A percentile compares a stretch with the other conserved stretches of the same genome.
These are phyloP conservation scores for Candolleomyces eurysporus DNA, from an alignment of 768 basidiomycete species.

Conservation along the genomic window DNA sequence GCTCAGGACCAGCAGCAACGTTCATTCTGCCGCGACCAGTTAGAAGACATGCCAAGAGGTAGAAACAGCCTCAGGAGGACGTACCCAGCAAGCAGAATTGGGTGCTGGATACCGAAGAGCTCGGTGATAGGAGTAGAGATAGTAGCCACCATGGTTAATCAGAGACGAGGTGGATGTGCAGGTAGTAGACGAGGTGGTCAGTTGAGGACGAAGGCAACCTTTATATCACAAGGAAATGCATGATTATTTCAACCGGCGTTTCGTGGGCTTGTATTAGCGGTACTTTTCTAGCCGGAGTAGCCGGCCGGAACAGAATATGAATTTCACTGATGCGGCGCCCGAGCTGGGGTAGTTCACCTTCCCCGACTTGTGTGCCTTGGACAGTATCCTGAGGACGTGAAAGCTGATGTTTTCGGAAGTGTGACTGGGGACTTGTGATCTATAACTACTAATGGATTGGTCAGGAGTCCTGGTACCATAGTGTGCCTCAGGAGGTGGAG, in stretches of 20 bases:
- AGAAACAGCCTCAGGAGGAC: conserved; percentile 8
- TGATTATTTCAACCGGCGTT: conserved; percentile 10
- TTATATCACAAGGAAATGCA: conserved; percentile 12
- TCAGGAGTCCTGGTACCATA: too few relatives aligned
- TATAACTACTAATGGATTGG: too few relatives aligned
- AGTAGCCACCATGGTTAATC: conserved; percentile 44
- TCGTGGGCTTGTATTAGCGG: neutral
- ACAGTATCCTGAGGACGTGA: too few relatives aligned
- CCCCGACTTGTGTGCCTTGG: too few relatives aligned
- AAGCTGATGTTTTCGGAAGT: too few relatives aligned
- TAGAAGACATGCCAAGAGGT: neutral
- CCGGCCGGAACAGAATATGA: neutral
- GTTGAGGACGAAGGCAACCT: neutral
- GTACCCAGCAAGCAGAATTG: conserved; percentile 78
- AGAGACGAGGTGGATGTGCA: conserved; percentile 5
- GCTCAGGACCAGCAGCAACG: conserved; percentile 60
- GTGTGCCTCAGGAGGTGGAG: too few relatives aligned
- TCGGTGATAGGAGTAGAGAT: conserved; percentile 86
- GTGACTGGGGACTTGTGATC: too few relatives aligned
- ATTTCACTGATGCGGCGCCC: too few relatives aligned
- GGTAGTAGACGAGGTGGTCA: conserved; percentile 2
- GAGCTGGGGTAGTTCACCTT: too few relatives aligned
- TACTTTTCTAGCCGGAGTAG: neutral
- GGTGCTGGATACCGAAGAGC: conserved; percentile 86
- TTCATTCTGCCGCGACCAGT: conserved; percentile 37